Evolutionary conservation across 2,329 filamentous ascomycete genomes (phyloP).

Genomic region (Stemphylium lycopersici): DNA sequence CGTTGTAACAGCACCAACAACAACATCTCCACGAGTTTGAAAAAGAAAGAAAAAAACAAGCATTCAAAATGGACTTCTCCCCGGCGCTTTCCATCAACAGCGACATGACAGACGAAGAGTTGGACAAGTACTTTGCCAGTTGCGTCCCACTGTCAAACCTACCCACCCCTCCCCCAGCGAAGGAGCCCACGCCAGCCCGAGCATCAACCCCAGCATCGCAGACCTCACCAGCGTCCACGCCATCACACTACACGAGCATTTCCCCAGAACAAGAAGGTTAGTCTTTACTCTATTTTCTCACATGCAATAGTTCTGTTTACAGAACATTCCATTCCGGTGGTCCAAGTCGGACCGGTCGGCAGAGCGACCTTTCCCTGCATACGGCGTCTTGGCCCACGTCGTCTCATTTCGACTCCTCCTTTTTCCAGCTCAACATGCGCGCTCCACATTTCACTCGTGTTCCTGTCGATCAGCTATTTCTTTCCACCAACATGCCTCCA

Average conservation of each 20-base stretch:
- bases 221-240: background rate
- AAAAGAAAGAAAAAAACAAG: background rate
- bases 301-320: slow-evolving; percentile 22
- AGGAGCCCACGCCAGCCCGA: slow-evolving; percentile 26
- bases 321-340: slow-evolving; percentile 25
- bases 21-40: background rate
- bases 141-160: slow-evolving; percentile 49
- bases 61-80: slow-evolving; percentile 33
- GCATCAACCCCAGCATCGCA: slow-evolving; percentile 13
- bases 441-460: slow-evolving; percentile 16
- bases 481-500: slow-evolving; percentile 15
- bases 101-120: slow-evolving; percentile 47
- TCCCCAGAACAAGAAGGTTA: slow-evolving; percentile 40
- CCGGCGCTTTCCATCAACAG: slow-evolving; percentile 34
- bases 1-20: slow-evolving; percentile 1
- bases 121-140: slow-evolving; percentile 48
- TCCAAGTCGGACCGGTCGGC: slow-evolving; percentile 19
- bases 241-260: slow-evolving; percentile 6
- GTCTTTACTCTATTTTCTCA: slow-evolving; percentile 15
- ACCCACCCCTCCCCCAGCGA: slow-evolving; percentile 49
- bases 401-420: slow-evolving; percentile 11
- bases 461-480: slow-evolving; percentile 29
- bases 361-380: slow-evolving; percentile 30
- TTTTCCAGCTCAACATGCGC: slow-evolving; percentile 8
- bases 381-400: slow-evolving; percentile 19